phyloP scores from a whole-genome alignment of 139 green algal genomes.

The Micromonas commoda region DNA sequence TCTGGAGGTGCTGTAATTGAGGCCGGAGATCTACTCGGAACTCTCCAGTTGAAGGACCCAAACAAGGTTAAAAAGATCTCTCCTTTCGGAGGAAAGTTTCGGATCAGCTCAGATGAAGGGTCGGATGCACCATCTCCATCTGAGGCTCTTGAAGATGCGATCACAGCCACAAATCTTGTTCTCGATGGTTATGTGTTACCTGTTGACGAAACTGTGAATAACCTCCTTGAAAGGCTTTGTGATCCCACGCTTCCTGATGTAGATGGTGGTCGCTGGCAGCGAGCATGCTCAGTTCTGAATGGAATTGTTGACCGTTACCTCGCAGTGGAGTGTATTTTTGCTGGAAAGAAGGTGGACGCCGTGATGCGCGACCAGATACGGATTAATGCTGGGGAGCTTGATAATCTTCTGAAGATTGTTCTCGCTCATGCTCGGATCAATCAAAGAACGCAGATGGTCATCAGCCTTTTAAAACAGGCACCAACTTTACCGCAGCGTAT shows the following conservation, averaged over 20 bases:
- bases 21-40: slow-evolving; percentile 22
- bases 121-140: not conserved
- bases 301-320: slow-evolving; percentile 20
- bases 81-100: not conserved
- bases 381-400: not conserved
- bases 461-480: slow-evolving; percentile 19
- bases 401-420: slow-evolving; percentile 1
- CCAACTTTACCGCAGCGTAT: slow-evolving; percentile 23
- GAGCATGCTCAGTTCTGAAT: not conserved
- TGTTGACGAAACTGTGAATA: slow-evolving; percentile 5
- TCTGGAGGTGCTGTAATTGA: slow-evolving; percentile 15
- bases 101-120: not conserved
- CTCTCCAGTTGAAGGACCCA: slow-evolving; percentile 14
- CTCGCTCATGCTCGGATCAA: not conserved
- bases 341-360: slow-evolving; percentile 6
- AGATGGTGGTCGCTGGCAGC: slow-evolving; percentile 12
- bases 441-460: slow-evolving; percentile 2
- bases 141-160: slow-evolving; percentile 10
- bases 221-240: slow-evolving; percentile 4
- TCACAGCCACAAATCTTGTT: not conserved
- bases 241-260: not conserved
- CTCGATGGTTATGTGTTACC: slow-evolving; percentile 23
- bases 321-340: slow-evolving; percentile 13
- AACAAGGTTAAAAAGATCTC: slow-evolving; percentile 27
- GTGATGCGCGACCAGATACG: slow-evolving; percentile 2